These are phyloP conservation scores for Pittosporum tobira DNA, from an alignment of 129 eudicot species.

Conservation along the genomic window DNA sequence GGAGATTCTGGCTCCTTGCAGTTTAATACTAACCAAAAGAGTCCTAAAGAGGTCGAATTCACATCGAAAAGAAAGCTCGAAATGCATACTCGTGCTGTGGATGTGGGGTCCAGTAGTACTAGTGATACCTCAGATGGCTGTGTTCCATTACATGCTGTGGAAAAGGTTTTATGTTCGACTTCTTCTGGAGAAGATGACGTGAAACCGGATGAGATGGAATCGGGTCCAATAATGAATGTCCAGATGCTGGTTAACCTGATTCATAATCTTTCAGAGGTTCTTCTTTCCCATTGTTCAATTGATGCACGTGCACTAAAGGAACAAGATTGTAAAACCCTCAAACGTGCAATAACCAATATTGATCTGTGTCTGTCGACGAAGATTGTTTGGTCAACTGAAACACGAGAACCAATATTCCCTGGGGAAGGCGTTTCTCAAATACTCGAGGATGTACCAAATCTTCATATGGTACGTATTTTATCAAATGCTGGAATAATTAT, in stretches of 20 bases:
- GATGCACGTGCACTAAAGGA: conserved; percentile 30
- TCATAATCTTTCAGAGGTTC: conserved; percentile 47
- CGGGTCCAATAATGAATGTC: conserved; percentile 31
- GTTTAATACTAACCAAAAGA: conserved; percentile 6
- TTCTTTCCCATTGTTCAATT: conserved; percentile 29
- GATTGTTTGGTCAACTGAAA: conserved; percentile 9
- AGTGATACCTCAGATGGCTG: conserved; percentile 24
- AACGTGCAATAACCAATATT: conserved; percentile 43
- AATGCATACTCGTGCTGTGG: background rate
- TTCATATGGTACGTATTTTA: conserved; percentile 13
- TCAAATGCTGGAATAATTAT: too few species aligned
- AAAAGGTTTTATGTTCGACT: conserved; percentile 27
- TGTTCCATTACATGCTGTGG: conserved; percentile 20
- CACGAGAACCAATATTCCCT: conserved; percentile 9
- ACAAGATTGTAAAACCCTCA: conserved; percentile 36
- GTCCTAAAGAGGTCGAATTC: conserved; percentile 5
- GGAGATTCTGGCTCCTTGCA: conserved; percentile 13
- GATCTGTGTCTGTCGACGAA: conserved; percentile 35
- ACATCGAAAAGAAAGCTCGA: background rate
- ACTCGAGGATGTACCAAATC: conserved; percentile 12
- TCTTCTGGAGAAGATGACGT: conserved; percentile 23
- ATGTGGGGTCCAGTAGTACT: conserved; percentile 1
- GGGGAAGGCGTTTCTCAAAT: conserved; percentile 13
- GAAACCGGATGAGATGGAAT: conserved; percentile 1
- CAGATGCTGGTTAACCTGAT: conserved; percentile 40